phyloP scores from a whole-genome alignment of 805 yeast genomes.

The Starmerella gropengiesseri region DNA sequence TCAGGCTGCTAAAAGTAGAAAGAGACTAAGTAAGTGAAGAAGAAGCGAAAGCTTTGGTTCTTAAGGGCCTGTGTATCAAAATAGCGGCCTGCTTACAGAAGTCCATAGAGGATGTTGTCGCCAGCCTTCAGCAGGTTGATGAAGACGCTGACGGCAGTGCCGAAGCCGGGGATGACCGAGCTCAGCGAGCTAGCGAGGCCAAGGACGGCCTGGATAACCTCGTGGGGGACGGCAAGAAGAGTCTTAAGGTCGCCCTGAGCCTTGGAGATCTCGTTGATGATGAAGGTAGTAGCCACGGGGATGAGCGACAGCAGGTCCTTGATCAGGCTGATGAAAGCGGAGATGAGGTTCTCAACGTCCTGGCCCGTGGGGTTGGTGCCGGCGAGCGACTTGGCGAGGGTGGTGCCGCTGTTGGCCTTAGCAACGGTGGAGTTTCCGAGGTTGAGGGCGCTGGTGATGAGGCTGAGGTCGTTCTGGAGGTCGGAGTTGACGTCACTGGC shows the following conservation, averaged over 20 bases:
- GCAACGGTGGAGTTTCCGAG: too few species aligned
- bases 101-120: background rate
- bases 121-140: background rate
- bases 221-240: background rate
- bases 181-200: background rate
- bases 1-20: too few species aligned
- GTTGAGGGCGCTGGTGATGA: background rate
- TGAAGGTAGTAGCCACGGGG: background rate
- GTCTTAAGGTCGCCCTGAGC: background rate
- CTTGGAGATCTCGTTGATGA: background rate
- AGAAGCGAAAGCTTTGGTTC: too few species aligned
- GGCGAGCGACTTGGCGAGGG: too few species aligned
- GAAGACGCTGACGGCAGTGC: background rate
- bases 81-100: background rate
- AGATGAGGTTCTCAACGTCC: background rate
- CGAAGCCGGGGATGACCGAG: background rate
- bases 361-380: background rate
- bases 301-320: conserved; percentile 1
- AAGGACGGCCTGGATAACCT: conserved; percentile 1
- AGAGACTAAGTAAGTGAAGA: too few species aligned
- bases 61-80: too few species aligned
- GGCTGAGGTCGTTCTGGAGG: background rate
- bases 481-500: background rate
- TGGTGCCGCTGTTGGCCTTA: too few species aligned
- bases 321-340: background rate